These are phyloP conservation scores for Xanthoconium stramineum DNA, from an alignment of 768 basidiomycete species.

Conservation along the genomic window DNA sequence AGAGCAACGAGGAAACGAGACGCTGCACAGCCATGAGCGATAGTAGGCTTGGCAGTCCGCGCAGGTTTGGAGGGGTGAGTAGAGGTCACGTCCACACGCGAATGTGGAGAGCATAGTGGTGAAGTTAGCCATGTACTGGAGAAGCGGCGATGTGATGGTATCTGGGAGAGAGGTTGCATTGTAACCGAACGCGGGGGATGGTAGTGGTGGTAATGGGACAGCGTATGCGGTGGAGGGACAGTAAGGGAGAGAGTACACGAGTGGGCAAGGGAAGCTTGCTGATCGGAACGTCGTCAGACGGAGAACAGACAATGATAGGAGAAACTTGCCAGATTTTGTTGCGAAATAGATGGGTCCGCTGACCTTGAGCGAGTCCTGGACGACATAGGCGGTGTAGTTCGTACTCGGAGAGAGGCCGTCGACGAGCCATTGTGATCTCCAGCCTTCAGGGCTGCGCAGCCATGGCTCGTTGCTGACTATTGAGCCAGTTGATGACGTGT, in stretches of 20 bases:
- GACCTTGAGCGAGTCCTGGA: slow-evolving; percentile 54
- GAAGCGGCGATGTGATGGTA: slow-evolving; percentile 46
- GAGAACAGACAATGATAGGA: neutral
- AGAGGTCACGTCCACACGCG: slow-evolving; percentile 76
- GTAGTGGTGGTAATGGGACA: slow-evolving; percentile 58
- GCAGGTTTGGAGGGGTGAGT: slow-evolving; percentile 77
- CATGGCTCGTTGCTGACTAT: slow-evolving; percentile 49
- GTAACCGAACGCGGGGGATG: slow-evolving; percentile 41
- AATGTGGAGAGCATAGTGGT: slow-evolving; percentile 67
- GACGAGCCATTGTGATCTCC: slow-evolving; percentile 67
- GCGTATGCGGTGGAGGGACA: slow-evolving; percentile 72
- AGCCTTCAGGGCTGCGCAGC: slow-evolving; percentile 56
- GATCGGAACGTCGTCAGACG: neutral
- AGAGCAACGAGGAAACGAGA: slow-evolving; percentile 72
- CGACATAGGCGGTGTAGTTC: slow-evolving; percentile 76
- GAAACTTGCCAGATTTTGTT: slow-evolving; percentile 66
- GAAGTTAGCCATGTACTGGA: slow-evolving; percentile 68
- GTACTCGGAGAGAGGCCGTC: slow-evolving; percentile 56
- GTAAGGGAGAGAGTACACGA: slow-evolving; percentile 68
- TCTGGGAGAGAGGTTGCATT: slow-evolving; percentile 50
- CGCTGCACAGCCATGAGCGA: slow-evolving; percentile 71
- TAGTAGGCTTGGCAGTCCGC: slow-evolving; percentile 72
- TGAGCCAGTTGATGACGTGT: slow-evolving; percentile 35
- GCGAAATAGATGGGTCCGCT: slow-evolving; percentile 66
- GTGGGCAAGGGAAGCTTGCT: slow-evolving; percentile 64